These are phyloP conservation scores for Sechiopsis laciniata DNA, from an alignment of 306 rosid species.

Conservation along the genomic window DNA sequence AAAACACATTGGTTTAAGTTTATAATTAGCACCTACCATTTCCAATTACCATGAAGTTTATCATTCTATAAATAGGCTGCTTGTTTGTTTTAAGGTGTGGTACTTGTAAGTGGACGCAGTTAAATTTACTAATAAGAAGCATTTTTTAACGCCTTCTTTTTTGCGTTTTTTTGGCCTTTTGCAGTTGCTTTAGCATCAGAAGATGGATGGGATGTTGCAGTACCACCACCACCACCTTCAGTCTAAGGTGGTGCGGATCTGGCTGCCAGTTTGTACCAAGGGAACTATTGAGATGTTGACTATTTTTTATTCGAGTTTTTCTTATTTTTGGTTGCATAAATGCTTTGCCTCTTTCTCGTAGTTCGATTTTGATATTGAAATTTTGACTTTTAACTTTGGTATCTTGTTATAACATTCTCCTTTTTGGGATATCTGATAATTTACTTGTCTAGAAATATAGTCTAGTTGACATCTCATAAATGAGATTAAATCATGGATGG, in stretches of 20 bases:
- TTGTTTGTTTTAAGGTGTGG: not conserved
- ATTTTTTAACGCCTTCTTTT: not conserved
- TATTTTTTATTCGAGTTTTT: not conserved
- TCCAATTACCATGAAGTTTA: not conserved
- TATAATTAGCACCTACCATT: not conserved
- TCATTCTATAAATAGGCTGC: not conserved
- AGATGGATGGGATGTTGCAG: slow-evolving; percentile 38
- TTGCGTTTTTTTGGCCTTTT: not conserved
- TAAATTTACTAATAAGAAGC: not conserved
- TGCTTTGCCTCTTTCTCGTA: not conserved
- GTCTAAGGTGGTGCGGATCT: slow-evolving; percentile 26
- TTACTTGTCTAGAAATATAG: no score
- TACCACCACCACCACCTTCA: slow-evolving; percentile 28
- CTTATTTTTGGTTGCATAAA: not conserved
- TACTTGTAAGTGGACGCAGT: not conserved
- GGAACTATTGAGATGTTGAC: not conserved
- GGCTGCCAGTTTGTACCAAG: slow-evolving; percentile 29
- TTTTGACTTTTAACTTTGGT: slow-evolving; percentile 10
- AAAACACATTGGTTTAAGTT: not conserved
- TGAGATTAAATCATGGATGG: no score
- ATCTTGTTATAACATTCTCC: not conserved
- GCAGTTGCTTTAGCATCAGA: slow-evolving; percentile 24
- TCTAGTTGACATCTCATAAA: no score
- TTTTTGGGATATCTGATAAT: not conserved
- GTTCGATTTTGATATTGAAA: not conserved